Conservation (phyloP, 352 stramenopile species). For the Pythium pectinolyticum region DNA sequence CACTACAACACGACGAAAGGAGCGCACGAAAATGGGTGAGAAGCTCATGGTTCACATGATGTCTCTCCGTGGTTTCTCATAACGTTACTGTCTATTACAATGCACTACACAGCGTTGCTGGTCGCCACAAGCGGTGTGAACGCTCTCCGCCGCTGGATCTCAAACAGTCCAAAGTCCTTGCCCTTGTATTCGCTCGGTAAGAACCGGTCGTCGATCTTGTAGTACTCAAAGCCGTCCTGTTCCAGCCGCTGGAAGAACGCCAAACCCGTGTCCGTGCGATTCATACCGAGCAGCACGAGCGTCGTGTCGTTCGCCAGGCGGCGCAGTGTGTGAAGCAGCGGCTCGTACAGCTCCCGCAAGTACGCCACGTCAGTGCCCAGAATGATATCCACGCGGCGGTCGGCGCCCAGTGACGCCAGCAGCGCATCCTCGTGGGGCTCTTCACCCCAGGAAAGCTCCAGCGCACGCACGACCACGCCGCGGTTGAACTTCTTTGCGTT, state of each 20-base stretch:
- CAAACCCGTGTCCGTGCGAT: slow-evolving; percentile 63
- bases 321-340: slow-evolving; percentile 63
- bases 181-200: slow-evolving; percentile 56
- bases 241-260: slow-evolving; percentile 73
- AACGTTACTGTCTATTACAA: no score
- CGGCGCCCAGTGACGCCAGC: slow-evolving; percentile 33
- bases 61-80: no score
- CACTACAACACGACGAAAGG: neutral
- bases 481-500: slow-evolving; percentile 35
- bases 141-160: slow-evolving; percentile 44
- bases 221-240: slow-evolving; percentile 74
- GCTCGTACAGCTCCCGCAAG: slow-evolving; percentile 69
- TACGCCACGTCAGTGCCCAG: slow-evolving; percentile 84
- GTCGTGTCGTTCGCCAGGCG: slow-evolving; percentile 41
- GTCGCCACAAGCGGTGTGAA: slow-evolving; percentile 10
- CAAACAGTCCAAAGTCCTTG: slow-evolving; percentile 81
- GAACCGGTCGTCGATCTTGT: slow-evolving; percentile 72
- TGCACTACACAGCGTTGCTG: no score
- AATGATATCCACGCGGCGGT: slow-evolving; percentile 59
- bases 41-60: slow-evolving; percentile 1
- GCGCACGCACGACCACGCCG: slow-evolving; percentile 48
- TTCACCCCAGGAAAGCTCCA: slow-evolving; percentile 61
- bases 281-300: slow-evolving; percentile 72
- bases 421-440: slow-evolving; percentile 44
- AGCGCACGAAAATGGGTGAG: neutral